Evolutionary conservation across 2,329 filamentous ascomycete genomes (phyloP), one percentile per base, ranked within the genome.

Genomic region (Neonectria magnoliae): DNA sequence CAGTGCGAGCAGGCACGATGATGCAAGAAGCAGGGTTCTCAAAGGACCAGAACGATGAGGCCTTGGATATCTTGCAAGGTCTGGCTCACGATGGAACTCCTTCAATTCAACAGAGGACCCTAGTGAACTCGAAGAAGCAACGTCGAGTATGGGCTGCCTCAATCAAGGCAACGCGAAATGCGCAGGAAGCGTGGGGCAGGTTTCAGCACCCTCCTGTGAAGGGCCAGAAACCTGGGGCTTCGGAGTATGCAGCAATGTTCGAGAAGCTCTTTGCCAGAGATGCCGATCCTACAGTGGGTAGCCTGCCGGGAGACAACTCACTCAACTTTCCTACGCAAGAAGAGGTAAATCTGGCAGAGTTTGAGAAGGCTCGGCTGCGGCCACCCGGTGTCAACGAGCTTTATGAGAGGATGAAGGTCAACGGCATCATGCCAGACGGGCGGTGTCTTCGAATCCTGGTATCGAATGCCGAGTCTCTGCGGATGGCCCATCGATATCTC

Each of bases 181-280:
- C 84, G 1, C 82, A 85, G 62, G 88, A 91, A 71, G 88, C 88
- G 4, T 91, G 88, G 88, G 80, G 79, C 5, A 77, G 80, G 47
- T 84, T 86, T 62, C 79, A 80, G 62, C 73, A 73, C 63, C 80
- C 80, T 1, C 81, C 80, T 2, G 64, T 65, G 41, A 64, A 72
- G 25, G 77, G 69, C 14, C 68, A 77, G 61, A 71, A 69, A 29
- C 83, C 84, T 3, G 79, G 77, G 4, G 62, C 71, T 5, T 69
- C 77, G 14, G 83, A 90, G 52, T 91, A 89, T 70, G 80, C 81
- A 8, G 85, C 87, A 61, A 88, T 91, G 86, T 87, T 90, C 66
- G 74, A 83, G 58, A 90, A 90, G 71, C 79, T 90, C 1, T 76
- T 81, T 18, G 71, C 75, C 16, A 71, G 74, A 36, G 73, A 78